phyloP scores from a whole-genome alignment of 2,329 filamentous ascomycete species.

The Trematosphaeria pertusa region DNA sequence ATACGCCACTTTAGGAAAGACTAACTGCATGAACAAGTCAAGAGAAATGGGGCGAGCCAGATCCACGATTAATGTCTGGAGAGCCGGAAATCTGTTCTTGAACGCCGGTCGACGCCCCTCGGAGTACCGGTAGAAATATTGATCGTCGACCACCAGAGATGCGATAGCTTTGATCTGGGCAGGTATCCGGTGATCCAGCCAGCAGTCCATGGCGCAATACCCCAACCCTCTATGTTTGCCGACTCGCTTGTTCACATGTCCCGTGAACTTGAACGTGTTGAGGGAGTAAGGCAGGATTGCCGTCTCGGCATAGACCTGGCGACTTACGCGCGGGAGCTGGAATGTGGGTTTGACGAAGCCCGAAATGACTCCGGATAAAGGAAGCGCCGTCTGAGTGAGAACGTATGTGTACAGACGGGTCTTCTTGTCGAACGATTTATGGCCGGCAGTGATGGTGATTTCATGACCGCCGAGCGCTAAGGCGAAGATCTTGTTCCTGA shows the following conservation, averaged over 20 bases:
- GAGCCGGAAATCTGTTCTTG: neutral
- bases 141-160: neutral
- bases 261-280: constrained; percentile 9
- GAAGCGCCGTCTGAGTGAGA: neutral
- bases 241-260: too few relatives aligned
- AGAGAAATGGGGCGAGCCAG: too few relatives aligned
- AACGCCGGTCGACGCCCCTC: neutral
- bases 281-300: constrained; percentile 5
- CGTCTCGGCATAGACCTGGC: constrained; percentile 19
- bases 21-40: too few relatives aligned
- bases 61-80: too few relatives aligned
- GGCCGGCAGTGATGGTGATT: constrained; percentile 2
- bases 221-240: neutral
- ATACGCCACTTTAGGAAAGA: too few relatives aligned
- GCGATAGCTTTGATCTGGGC: neutral
- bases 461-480: constrained; percentile 13
- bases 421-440: neutral
- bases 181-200: neutral
- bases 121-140: neutral
- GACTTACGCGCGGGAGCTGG: constrained; percentile 10
- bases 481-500: constrained; percentile 22
- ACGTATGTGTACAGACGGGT: neutral
- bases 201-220: neutral
- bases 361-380: neutral
- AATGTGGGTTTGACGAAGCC: constrained; percentile 1